phyloP scores from a whole-genome alignment of 495 filamentous ascomycete genomes.

The Astrocystis sublimbata region DNA sequence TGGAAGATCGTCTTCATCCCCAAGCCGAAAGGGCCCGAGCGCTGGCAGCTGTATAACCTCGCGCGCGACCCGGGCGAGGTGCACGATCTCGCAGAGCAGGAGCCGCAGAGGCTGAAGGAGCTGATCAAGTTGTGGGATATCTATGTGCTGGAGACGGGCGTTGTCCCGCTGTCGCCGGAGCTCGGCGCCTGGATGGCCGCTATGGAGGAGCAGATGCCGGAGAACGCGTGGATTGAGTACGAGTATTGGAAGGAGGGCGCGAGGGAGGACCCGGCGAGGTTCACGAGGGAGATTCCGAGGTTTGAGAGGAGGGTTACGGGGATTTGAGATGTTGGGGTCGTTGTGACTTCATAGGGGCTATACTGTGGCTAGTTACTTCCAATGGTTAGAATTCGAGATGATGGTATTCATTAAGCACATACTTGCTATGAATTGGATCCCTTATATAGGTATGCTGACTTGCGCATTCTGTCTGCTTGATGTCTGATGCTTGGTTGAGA shows the following conservation, averaged over 20 bases:
- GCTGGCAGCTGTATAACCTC: constrained; percentile 42
- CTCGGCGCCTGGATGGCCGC: constrained; percentile 53
- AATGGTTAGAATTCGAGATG: no score
- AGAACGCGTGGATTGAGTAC: constrained; percentile 70
- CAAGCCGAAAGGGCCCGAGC: constrained; percentile 32
- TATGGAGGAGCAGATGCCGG: constrained; percentile 66
- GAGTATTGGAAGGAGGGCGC: constrained; percentile 68
- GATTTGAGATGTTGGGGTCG: constrained; percentile 18
- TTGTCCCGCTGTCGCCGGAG: constrained; percentile 39
- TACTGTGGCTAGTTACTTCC: no score
- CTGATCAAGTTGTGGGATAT: constrained; percentile 42
- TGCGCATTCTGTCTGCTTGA: no score
- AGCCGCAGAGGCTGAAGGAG: constrained; percentile 33
- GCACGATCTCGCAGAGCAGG: constrained; percentile 36
- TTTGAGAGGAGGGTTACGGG: constrained; percentile 54
- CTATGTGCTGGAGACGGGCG: constrained; percentile 60
- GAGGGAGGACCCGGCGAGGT: constrained; percentile 56
- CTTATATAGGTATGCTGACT: no score
- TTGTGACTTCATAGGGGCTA: no score
- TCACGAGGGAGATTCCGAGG: constrained; percentile 51
- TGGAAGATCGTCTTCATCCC: constrained; percentile 45
- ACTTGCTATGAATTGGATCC: no score
- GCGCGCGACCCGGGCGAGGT: constrained; percentile 44
- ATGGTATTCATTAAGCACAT: no score
- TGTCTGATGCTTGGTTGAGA: no score